Evolutionary conservation across 306 rosid genomes (phyloP).

Genomic region (Vigna hirtella): DNA sequence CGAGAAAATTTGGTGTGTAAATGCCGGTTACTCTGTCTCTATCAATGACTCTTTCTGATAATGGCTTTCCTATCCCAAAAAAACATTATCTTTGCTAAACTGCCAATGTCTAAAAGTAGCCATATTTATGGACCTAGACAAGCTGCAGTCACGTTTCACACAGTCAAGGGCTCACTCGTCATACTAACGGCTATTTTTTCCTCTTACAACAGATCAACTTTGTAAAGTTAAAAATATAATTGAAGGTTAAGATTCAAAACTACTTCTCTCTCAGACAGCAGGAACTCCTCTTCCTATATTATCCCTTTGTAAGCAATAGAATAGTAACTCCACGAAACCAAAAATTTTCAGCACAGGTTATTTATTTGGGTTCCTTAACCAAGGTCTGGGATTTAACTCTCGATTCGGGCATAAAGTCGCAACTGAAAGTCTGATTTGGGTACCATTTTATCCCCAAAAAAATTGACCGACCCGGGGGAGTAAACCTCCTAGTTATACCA

Average conservation of each 20-base stretch:
- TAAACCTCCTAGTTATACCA: too few species aligned
- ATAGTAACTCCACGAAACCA: not conserved
- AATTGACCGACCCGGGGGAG: too few species aligned
- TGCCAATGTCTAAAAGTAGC: not conserved
- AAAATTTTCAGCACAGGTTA: too few species aligned
- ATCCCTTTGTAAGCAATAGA: not conserved
- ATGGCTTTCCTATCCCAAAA: not conserved
- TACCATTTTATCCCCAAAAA: too few species aligned
- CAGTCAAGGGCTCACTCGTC: not conserved
- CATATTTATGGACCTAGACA: not conserved
- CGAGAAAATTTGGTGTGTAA: not conserved
- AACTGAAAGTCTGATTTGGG: too few species aligned
- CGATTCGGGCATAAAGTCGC: too few species aligned
- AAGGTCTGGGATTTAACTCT: too few species aligned
- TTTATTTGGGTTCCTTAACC: too few species aligned
- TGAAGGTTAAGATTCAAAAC: not conserved
- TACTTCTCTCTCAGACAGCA: too few species aligned
- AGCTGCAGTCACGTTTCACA: not conserved
- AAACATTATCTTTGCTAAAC: not conserved
- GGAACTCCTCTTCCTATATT: not conserved
- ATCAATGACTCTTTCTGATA: not conserved
- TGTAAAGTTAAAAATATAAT: not conserved
- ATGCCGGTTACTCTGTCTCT: conserved; percentile 18
- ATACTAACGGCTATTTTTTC: not conserved
- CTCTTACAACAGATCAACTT: not conserved